A percentile compares a stretch with the other conserved stretches of the same genome.
These are phyloP conservation scores for Phytopythium sindhum DNA, from an alignment of 352 stramenopile species.

Conservation along the genomic window DNA sequence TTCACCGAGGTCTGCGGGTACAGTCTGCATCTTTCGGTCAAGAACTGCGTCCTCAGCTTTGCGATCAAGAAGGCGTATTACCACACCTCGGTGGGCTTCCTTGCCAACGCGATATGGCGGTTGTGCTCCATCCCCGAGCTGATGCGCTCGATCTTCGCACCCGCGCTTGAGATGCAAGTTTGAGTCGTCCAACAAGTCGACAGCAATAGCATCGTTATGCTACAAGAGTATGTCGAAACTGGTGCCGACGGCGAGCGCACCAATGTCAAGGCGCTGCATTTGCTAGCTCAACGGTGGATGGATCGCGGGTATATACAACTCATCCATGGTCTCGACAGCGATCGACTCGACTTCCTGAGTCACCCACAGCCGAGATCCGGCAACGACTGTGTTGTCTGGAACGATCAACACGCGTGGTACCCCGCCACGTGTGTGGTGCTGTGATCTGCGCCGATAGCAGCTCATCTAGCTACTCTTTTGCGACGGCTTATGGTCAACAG, in stretches of 20 bases:
- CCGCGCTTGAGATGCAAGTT: conserved; percentile 2
- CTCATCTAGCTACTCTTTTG: no score
- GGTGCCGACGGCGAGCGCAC: not conserved
- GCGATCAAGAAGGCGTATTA: not conserved
- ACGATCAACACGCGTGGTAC: not conserved
- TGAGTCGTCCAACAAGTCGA: conserved; percentile 1
- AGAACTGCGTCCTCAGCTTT: not conserved
- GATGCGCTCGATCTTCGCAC: not conserved
- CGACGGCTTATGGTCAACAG: not conserved
- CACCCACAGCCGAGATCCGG: not conserved
- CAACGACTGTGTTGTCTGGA: conserved; percentile 2
- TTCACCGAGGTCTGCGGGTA: not conserved
- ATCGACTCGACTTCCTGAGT: not conserved
- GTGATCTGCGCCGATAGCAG: no score
- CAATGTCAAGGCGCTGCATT: not conserved
- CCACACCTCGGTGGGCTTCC: not conserved
- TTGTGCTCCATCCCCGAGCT: not conserved
- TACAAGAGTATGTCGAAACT: conserved; percentile 4
- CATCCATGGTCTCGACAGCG: not conserved
- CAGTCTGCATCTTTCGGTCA: not conserved
- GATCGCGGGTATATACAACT: not conserved
- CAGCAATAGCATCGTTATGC: not conserved
- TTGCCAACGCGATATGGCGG: not conserved
- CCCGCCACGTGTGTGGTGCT: no score
- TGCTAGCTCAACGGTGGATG: not conserved